phyloP scores from a whole-genome alignment of 1,284 basidiomycete genomes.

The Moniliella sp. region DNA sequence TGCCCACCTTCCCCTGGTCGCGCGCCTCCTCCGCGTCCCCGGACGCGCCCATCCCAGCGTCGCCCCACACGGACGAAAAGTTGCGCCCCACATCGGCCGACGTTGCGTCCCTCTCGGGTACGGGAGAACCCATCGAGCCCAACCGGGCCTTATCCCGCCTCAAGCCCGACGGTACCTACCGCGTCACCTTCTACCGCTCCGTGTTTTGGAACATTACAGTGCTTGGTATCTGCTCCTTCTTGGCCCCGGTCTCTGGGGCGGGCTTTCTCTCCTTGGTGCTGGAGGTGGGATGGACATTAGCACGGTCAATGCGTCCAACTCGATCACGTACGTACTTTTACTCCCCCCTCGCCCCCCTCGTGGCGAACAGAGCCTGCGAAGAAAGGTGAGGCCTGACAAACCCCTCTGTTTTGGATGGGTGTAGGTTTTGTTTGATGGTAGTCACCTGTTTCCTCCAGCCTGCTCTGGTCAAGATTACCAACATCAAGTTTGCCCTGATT shows the following conservation, averaged over 20 bases:
- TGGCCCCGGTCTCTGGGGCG: constrained; percentile 3
- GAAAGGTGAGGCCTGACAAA: not conserved
- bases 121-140: too few relatives aligned
- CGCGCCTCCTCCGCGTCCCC: too few relatives aligned
- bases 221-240: constrained; percentile 32
- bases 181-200: constrained; percentile 7
- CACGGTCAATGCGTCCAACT: constrained; percentile 34
- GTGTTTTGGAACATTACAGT: constrained; percentile 25
- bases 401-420: not conserved
- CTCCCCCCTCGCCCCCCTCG: not conserved
- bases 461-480: constrained; percentile 16
- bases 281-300: constrained; percentile 21
- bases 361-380: not conserved
- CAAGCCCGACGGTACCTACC: not conserved
- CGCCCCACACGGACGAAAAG: too few relatives aligned
- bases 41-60: too few relatives aligned
- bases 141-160: too few relatives aligned
- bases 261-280: constrained; percentile 4
- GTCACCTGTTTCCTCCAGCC: constrained; percentile 19
- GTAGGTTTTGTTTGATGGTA: constrained; percentile 5
- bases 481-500: constrained; percentile 21
- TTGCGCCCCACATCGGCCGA: too few relatives aligned
- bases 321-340: constrained; percentile 32
- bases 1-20: too few relatives aligned
- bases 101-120: too few relatives aligned